Percentiles rank a stretch among this genome's conserved stretches.
Conservation (phyloP, 2,329 filamentous ascomycete genomes). For the Sarocladium oryzae region DNA sequence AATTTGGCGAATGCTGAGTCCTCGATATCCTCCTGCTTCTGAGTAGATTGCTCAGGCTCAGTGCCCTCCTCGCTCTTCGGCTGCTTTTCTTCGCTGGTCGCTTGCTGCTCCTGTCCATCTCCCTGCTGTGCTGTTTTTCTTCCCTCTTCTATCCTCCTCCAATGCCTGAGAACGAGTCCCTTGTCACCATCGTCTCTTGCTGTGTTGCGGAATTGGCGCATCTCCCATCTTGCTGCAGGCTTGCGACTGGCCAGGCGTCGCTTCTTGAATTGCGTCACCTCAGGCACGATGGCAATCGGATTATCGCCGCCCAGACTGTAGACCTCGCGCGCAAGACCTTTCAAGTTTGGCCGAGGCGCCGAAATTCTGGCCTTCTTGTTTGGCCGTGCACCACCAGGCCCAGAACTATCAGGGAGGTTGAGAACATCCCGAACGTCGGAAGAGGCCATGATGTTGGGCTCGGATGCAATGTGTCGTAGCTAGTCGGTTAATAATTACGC, state of each 20-base stretch:
- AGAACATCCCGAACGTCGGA: constrained; percentile 85
- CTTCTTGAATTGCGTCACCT: constrained; percentile 54
- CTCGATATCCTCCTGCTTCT: constrained; percentile 31
- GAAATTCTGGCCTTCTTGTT: constrained; percentile 67
- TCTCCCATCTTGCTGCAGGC: constrained; percentile 57
- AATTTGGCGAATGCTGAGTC: constrained; percentile 75
- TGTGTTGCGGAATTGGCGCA: constrained; percentile 67
- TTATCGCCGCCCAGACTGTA: constrained; percentile 61
- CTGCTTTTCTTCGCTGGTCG: constrained; percentile 3
- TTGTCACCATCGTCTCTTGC: constrained; percentile 57
- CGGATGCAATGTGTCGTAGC: no score
- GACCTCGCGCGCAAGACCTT: constrained; percentile 59
- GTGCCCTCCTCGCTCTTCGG: constrained; percentile 28
- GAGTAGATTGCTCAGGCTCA: constrained; percentile 24
- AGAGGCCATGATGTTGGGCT: constrained; percentile 51
- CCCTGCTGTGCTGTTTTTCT: constrained; percentile 11
- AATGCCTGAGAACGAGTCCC: constrained; percentile 66
- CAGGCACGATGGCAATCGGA: constrained; percentile 60
- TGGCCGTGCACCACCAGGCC: constrained; percentile 38
- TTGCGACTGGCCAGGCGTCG: constrained; percentile 47
- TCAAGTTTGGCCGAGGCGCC: constrained; percentile 53
- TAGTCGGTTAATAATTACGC: no score
- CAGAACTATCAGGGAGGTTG: constrained; percentile 58
- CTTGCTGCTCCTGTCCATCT: background rate
- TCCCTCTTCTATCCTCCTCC: constrained; percentile 57